phyloP scores from a whole-genome alignment of 2,329 filamentous ascomycete species.

The Cercospora berteroae region DNA sequence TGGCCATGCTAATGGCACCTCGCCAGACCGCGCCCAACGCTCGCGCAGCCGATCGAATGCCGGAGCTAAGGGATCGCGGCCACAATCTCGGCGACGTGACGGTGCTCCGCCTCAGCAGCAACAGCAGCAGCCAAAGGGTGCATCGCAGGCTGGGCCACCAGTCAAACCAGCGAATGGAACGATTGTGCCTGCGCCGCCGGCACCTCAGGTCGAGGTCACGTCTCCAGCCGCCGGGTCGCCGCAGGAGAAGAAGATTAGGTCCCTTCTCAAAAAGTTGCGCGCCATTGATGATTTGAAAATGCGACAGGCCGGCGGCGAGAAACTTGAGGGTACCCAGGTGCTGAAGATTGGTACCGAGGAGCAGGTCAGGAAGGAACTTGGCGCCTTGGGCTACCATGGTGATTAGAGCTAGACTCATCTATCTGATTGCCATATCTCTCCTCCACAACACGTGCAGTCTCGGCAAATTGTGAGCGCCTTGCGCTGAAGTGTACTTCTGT shows the following conservation, averaged over 20 bases:
- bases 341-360: slow-evolving; percentile 95
- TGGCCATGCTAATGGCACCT: slow-evolving; percentile 32
- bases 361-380: slow-evolving; percentile 76
- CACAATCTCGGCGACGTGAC: slow-evolving; percentile 29
- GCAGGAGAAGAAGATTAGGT: slow-evolving; percentile 92
- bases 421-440: neutral
- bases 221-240: slow-evolving; percentile 60
- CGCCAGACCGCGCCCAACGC: slow-evolving; percentile 31
- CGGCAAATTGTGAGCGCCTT: neutral
- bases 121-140: slow-evolving; percentile 36
- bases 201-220: slow-evolving; percentile 54
- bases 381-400: slow-evolving; percentile 31
- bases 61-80: slow-evolving; percentile 26
- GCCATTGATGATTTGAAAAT: slow-evolving; percentile 98
- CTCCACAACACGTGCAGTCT: neutral
- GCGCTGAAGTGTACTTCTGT: neutral
- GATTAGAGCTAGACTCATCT: slow-evolving; percentile 16
- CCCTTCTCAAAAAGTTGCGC: slow-evolving; percentile 92
- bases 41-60: slow-evolving; percentile 37
- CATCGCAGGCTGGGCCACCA: slow-evolving; percentile 31
- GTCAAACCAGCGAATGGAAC: slow-evolving; percentile 20
- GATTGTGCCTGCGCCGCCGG: slow-evolving; percentile 19
- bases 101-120: slow-evolving; percentile 18
- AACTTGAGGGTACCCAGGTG: slow-evolving; percentile 95
- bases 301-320: slow-evolving; percentile 89